phyloP scores from a whole-genome alignment of 2,329 filamentous ascomycete species.

The Arthrobotrys pseudoclavata region DNA sequence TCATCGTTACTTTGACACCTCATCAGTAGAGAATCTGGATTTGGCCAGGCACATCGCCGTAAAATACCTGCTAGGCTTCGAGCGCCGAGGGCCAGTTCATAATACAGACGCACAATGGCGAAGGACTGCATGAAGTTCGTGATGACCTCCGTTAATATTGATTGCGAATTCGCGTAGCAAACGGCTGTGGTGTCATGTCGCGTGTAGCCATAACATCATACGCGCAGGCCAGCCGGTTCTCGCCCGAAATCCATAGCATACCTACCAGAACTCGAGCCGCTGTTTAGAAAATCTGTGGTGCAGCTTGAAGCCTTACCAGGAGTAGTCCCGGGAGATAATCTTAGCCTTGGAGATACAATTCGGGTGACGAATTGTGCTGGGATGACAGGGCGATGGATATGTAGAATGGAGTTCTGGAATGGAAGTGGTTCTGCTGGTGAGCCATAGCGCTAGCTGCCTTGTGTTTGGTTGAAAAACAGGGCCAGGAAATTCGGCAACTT shows the following conservation, averaged over 20 bases:
- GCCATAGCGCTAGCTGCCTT: not conserved
- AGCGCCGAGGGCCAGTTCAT: not conserved
- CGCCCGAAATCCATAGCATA: not conserved
- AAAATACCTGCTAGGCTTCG: not conserved
- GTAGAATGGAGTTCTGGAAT: constrained; percentile 14
- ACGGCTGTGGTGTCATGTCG: constrained; percentile 7
- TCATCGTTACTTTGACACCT: constrained; percentile 34
- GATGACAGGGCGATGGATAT: not conserved
- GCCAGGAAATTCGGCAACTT: not conserved
- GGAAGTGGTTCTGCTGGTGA: not conserved
- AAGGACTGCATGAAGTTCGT: constrained; percentile 4
- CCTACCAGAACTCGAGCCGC: not conserved
- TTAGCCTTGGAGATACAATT: constrained; percentile 28
- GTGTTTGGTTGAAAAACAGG: constrained; percentile 4
- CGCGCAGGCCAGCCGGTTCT: constrained; percentile 5
- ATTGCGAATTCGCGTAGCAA: not conserved
- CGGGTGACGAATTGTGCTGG: constrained; percentile 16
- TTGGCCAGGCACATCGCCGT: not conserved
- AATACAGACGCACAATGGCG: constrained; percentile 9
- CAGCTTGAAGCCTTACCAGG: not conserved
- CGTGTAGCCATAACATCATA: not conserved
- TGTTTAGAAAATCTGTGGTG: not conserved
- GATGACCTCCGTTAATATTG: not conserved
- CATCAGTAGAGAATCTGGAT: constrained; percentile 25
- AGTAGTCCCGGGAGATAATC: not conserved